phyloP scores from a whole-genome alignment of 2,329 filamentous ascomycete species.

The Penicillium frequentans region DNA sequence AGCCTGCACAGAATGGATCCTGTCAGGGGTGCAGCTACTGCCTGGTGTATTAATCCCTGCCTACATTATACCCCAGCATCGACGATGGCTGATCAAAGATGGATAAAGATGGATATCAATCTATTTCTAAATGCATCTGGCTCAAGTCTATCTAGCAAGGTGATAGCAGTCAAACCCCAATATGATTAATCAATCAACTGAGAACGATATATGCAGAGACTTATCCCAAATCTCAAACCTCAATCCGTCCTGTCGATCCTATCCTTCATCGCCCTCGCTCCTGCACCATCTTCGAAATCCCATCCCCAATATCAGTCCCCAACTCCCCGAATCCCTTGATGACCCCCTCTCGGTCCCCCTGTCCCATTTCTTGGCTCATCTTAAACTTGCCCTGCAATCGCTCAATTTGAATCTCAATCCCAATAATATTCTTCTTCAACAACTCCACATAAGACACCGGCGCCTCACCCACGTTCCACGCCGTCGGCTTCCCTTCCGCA shows the following conservation, averaged over 20 bases:
- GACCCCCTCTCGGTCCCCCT: slow-evolving; percentile 58
- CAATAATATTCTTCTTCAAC: slow-evolving; percentile 60
- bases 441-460: slow-evolving; percentile 59
- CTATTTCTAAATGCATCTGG: too few species aligned
- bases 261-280: slow-evolving; percentile 7
- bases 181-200: too few species aligned
- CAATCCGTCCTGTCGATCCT: neutral
- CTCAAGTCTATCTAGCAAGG: too few species aligned
- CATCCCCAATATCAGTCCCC: slow-evolving; percentile 39
- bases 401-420: slow-evolving; percentile 59
- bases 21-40: too few species aligned
- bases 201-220: neutral
- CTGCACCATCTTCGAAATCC: slow-evolving; percentile 24
- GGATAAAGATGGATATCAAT: too few species aligned
- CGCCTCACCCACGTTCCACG: slow-evolving; percentile 62
- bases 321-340: slow-evolving; percentile 55
- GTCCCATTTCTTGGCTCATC: slow-evolving; percentile 63
- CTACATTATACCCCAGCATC: too few species aligned
- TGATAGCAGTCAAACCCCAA: too few species aligned
- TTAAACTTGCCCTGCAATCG: slow-evolving; percentile 63
- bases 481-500: slow-evolving; percentile 46
- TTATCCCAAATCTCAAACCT: too few species aligned
- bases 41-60: too few species aligned
- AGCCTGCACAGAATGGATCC: too few species aligned
- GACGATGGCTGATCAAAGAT: too few species aligned